Base-by-base conservation (phyloP, 805 yeast species). In the Lachancea cidri region DNA sequence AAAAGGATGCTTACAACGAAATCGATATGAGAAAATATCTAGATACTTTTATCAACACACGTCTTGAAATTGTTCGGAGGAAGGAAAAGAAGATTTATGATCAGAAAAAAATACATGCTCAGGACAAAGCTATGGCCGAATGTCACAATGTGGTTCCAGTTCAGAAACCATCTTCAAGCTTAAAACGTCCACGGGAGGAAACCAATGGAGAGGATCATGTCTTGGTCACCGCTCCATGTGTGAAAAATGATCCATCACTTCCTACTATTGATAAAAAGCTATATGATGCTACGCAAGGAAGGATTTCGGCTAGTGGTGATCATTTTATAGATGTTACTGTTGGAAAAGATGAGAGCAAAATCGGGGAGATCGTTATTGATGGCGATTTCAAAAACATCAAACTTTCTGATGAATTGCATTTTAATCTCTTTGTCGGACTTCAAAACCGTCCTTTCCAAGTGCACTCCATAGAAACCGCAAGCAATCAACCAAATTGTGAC, bases 1-100 rank as follows among this genome's bases (percentile, higher is more conserved):
- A 50, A 25, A 47, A 44, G 17, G 39, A 43, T 14, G 29, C 33
- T 3, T 29, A 30, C 18, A 29, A 41, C 2, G 40, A 35, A 3
- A 43, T 42, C 8, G 27, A 16, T 6, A 42, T 58, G 50, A 31
- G 36, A 4, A n/a, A 16, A 11, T 54, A 53, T 6, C 39, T 60
- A 13, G 41, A 53, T 16, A 20, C 27, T 2, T 49, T 41, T 31
- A n/a, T 58, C 27, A 18, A 38, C 8, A 20, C 18, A 17, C 8
- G 17, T 15, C 18, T 38, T 29, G 35, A 30, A 11, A 38, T 41
- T 29, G 32, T 31, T 9, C 31, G 25, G 17, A 45, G 36, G 37
- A 41, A 41, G 24, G 42, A 36, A 11, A 38, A 33, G 24, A 39
- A 33, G 24, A 15, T 33, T n/a, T n/a, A n/a, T n/a, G n/a, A n/a